Evolutionary conservation across 345 rosid genomes (phyloP).

Genomic region (Gossypioides kirkii): DNA sequence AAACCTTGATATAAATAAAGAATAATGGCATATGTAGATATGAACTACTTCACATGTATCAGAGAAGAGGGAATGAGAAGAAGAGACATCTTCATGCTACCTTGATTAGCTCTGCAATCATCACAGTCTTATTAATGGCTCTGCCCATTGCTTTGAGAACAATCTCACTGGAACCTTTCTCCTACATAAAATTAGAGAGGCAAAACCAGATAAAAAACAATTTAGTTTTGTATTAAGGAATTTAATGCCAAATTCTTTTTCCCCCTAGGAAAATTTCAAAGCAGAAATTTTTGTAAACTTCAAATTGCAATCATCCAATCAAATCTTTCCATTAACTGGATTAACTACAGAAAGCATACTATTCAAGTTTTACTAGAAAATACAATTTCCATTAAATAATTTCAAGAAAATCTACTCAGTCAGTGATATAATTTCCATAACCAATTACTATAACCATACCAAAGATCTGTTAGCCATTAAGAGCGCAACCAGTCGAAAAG

Average conservation of each 20-base stretch:
- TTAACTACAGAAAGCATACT: background rate
- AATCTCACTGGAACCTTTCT: constrained; percentile 60
- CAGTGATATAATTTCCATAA: background rate
- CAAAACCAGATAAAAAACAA: background rate
- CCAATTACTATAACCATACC: background rate
- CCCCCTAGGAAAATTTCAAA: background rate
- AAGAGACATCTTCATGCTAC: constrained; percentile 7
- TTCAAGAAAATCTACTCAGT: background rate
- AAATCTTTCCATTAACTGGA: background rate
- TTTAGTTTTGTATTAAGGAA: background rate
- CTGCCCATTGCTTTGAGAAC: constrained; percentile 74
- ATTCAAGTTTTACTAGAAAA: background rate
- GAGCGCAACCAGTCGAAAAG: background rate
- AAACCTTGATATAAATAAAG: constrained; percentile 8
- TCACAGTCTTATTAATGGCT: constrained; percentile 73
- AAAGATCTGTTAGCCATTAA: background rate
- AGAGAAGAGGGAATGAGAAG: background rate
- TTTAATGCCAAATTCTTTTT: background rate
- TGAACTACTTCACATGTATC: background rate
- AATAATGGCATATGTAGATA: background rate
- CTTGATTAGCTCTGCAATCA: constrained; percentile 68
- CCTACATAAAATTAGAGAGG: constrained; percentile 25
- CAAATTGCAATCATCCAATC: background rate
- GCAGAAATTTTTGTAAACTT: background rate
- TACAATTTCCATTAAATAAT: background rate